Evolutionary conservation across 331 rosid species (phyloP).

Genomic region (Spiraea crenata): DNA sequence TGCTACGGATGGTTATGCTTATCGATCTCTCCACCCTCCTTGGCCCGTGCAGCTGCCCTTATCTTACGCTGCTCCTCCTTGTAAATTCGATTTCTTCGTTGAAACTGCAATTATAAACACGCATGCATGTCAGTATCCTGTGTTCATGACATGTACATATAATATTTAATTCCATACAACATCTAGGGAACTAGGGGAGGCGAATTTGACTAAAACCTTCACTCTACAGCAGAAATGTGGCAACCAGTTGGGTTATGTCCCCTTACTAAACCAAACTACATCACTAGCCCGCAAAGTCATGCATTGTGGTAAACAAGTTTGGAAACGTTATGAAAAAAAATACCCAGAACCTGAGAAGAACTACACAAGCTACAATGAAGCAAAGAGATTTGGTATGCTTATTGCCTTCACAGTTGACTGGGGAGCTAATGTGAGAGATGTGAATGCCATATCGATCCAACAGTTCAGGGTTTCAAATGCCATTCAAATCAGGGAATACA

Average conservation of each 20-base stretch:
- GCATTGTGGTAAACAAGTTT: conserved; percentile 5
- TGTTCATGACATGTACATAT: not conserved
- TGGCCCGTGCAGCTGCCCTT: conserved; percentile 68
- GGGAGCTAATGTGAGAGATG: conserved; percentile 2
- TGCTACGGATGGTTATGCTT: conserved; percentile 64
- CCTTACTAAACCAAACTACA: not conserved
- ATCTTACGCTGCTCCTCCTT: conserved; percentile 95
- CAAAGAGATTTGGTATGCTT: too few species aligned
- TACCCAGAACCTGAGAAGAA: not conserved
- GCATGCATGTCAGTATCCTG: not conserved
- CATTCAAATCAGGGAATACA: not conserved
- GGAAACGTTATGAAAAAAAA: not conserved
- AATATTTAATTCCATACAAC: not conserved
- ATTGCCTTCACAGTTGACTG: not conserved
- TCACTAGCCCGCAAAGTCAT: not conserved
- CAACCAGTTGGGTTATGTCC: not conserved
- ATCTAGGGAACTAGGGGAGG: too few species aligned
- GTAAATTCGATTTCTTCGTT: conserved; percentile 84
- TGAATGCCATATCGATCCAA: not conserved
- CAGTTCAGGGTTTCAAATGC: not conserved
- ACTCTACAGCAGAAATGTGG: not conserved
- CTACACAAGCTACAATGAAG: not conserved
- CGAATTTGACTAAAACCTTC: too few species aligned
- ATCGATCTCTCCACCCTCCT: conserved; percentile 49
- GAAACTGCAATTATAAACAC: conserved; percentile 51